These are phyloP conservation scores for Paratinospora sagittata DNA, from an alignment of 164 flowering plant species.

Conservation along the genomic window DNA sequence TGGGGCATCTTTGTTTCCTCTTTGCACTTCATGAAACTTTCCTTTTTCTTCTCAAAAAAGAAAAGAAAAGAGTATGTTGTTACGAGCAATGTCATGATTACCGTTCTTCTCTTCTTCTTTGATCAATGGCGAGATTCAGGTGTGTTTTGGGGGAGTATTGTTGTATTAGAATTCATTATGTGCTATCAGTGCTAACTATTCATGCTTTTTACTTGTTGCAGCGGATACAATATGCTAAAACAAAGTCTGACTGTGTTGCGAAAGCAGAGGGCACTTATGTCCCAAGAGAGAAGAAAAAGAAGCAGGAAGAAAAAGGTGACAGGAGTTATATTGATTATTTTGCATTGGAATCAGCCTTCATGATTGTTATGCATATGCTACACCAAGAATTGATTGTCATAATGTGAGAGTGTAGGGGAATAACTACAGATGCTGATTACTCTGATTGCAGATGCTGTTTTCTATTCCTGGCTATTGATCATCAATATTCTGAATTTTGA, in stretches of 20 bases:
- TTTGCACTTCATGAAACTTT: too few species aligned
- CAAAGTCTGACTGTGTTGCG: slow-evolving; percentile 90
- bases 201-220: slow-evolving; percentile 28
- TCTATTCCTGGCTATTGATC: background rate
- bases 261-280: slow-evolving; percentile 78
- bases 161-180: too few species aligned
- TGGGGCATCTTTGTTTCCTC: too few species aligned
- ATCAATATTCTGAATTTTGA: too few species aligned
- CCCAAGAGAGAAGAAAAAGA: slow-evolving; percentile 85
- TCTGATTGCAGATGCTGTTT: background rate
- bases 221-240: slow-evolving; percentile 91
- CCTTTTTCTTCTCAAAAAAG: too few species aligned
- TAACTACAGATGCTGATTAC: background rate
- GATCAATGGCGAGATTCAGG: background rate
- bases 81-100: too few species aligned
- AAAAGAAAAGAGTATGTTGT: background rate
- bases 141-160: background rate
- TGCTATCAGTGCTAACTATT: background rate
- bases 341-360: background rate
- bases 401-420: background rate
- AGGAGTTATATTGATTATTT: background rate
- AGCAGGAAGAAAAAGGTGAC: slow-evolving; percentile 92
- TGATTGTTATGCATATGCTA: background rate
- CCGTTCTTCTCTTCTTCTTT: too few species aligned
- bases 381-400: background rate